phyloP scores from a whole-genome alignment of 495 filamentous ascomycete genomes.

The Penicillium steckii region DNA sequence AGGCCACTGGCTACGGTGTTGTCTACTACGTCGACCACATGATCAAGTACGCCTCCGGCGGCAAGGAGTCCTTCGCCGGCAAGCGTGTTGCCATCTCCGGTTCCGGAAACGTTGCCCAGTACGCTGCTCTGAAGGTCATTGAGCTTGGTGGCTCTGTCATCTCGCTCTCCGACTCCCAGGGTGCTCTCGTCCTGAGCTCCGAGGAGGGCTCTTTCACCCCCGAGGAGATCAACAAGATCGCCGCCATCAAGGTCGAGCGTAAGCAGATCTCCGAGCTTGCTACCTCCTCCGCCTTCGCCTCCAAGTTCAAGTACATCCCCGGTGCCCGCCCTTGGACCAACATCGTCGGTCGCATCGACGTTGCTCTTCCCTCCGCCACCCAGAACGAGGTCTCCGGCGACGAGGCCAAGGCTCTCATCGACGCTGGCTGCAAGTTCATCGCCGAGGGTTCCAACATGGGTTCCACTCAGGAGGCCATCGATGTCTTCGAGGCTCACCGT shows the following conservation, averaged over 20 bases:
- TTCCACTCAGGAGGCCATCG: conserved; percentile 93
- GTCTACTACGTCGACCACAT: conserved; percentile 98
- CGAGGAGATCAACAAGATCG: conserved; percentile 75
- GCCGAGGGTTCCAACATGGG: conserved; percentile 99
- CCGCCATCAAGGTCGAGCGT: conserved; percentile 81
- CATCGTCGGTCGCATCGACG: conserved; percentile 74
- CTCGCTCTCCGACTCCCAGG: conserved; percentile 92
- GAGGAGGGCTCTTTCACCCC: conserved; percentile 63
- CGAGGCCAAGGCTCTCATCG: conserved; percentile 81
- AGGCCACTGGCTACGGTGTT: conserved; percentile 96
- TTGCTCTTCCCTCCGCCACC: conserved; percentile 89
- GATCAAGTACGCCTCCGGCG: conserved; percentile 78
- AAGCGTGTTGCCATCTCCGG: conserved; percentile 96
- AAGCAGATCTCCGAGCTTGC: conserved; percentile 71
- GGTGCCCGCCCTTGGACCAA: conserved; percentile 91
- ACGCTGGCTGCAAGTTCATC: conserved; percentile 76
- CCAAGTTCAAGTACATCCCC: conserved; percentile 82
- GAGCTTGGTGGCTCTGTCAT: conserved; percentile 92
- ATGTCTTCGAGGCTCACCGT: conserved; percentile 84
- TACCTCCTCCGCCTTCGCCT: conserved; percentile 47
- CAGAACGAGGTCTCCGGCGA: conserved; percentile 95
- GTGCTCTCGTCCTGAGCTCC: conserved; percentile 70
- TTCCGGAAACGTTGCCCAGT: conserved; percentile 98
- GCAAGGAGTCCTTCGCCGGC: conserved; percentile 82
- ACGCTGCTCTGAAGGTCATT: conserved; percentile 93